Evolutionary conservation across 345 rosid species (phyloP).

Genomic region (Lepidium sativum): DNA sequence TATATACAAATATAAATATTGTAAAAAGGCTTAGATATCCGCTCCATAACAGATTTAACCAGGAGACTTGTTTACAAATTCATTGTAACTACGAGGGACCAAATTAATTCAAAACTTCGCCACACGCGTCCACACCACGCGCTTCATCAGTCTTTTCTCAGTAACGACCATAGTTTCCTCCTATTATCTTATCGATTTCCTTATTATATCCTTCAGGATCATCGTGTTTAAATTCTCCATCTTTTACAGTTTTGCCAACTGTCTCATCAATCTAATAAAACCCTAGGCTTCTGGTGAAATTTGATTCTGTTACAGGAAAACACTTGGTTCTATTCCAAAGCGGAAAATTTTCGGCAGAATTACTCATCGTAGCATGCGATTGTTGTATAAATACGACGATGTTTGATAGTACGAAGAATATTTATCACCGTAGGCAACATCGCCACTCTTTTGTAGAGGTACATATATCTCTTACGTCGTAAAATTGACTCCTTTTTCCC

Average conservation of each 20-base stretch:
- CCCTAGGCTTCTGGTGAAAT: constrained; percentile 22
- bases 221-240: neutral
- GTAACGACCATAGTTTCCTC: neutral
- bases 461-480: neutral
- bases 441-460: constrained; percentile 65
- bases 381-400: constrained; percentile 17
- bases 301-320: no score
- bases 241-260: neutral
- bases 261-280: constrained; percentile 21
- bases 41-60: no score
- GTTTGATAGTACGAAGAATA: constrained; percentile 36
- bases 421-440: constrained; percentile 51
- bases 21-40: no score
- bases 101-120: no score
- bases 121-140: neutral
- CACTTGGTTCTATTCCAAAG: neutral
- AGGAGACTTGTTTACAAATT: no score
- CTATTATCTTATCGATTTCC: constrained; percentile 8
- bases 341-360: neutral
- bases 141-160: neutral
- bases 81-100: no score
- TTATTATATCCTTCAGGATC: neutral
- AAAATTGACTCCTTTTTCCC: neutral
- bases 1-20: no score
- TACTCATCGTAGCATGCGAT: constrained; percentile 18